Percentiles rank a stretch among this genome's conserved stretches.
These are phyloP conservation scores for Raddia distichophylla DNA, from an alignment of 176 grass and related monocot genomes.

Conservation along the genomic window DNA sequence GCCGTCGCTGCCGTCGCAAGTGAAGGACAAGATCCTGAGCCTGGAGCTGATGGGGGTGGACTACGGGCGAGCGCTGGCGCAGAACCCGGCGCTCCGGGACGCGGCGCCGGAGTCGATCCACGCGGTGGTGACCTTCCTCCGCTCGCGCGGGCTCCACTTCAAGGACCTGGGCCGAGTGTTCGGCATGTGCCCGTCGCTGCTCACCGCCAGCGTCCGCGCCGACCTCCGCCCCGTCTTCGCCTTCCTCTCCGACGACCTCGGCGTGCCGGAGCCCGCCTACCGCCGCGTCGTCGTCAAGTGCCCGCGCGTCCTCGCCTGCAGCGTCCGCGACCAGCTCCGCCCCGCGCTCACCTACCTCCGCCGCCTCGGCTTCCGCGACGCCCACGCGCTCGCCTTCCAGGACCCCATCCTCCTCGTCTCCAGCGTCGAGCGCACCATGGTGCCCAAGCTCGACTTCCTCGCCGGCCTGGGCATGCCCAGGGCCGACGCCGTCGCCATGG, in stretches of 20 bases:
- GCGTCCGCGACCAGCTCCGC: conserved; percentile 75
- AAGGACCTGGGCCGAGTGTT: conserved; percentile 62
- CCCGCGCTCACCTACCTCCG: conserved; percentile 69
- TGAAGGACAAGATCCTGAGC: conserved; percentile 79
- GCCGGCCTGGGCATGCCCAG: conserved; percentile 44
- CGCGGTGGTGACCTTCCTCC: conserved; percentile 60
- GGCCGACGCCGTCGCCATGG: conserved; percentile 55
- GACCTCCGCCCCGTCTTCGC: conserved; percentile 65
- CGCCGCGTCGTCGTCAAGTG: conserved; percentile 59
- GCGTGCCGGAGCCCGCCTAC: conserved; percentile 43
- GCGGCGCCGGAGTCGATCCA: conserved; percentile 63
- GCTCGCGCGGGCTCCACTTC: conserved; percentile 68
- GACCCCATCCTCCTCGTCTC: conserved; percentile 72
- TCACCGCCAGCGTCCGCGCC: conserved; percentile 50
- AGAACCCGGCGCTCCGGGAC: conserved; percentile 54
- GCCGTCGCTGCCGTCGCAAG: conserved; percentile 47
- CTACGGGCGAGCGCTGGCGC: conserved; percentile 49
- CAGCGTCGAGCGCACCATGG: conserved; percentile 65
- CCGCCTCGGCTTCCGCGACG: conserved; percentile 62
- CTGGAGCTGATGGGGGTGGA: conserved; percentile 83
- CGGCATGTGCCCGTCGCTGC: conserved; percentile 62
- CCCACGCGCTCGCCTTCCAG: conserved; percentile 47
- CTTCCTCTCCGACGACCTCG: conserved; percentile 72
- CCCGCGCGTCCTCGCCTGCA: conserved; percentile 57
- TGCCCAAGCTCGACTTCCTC: conserved; percentile 65